Percentiles rank a stretch among this genome's conserved stretches.
Conservation (phyloP, 257 asterid genomes). For the Scutellaria baicalensis region DNA sequence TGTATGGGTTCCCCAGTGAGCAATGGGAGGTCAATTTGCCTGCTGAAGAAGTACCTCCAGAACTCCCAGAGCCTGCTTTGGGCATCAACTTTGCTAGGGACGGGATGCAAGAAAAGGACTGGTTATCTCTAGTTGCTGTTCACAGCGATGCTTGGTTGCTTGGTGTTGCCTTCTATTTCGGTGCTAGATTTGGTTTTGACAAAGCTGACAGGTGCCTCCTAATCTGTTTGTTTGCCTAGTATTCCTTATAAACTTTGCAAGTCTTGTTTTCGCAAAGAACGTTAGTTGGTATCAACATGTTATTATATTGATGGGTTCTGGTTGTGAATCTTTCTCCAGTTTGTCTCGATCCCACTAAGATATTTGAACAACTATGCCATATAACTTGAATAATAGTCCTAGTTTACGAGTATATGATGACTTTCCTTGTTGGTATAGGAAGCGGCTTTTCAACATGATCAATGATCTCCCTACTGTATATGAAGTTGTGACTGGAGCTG, state of each 20-base stretch:
- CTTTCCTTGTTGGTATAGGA: slow-evolving; percentile 38
- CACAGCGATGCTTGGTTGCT: slow-evolving; percentile 70
- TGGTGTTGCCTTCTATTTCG: slow-evolving; percentile 48
- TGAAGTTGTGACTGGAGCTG: slow-evolving; percentile 69
- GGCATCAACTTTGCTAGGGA: slow-evolving; percentile 68
- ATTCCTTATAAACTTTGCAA: background rate
- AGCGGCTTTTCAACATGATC: slow-evolving; percentile 68
- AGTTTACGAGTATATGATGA: background rate
- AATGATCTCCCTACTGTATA: slow-evolving; percentile 69
- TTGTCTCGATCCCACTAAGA: background rate
- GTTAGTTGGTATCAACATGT: background rate
- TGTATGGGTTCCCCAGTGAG: slow-evolving; percentile 53
- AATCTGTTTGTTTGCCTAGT: background rate
- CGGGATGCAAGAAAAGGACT: slow-evolving; percentile 57
- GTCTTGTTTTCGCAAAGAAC: background rate
- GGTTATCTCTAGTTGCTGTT: slow-evolving; percentile 58
- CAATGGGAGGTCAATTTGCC: slow-evolving; percentile 63
- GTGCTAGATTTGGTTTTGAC: slow-evolving; percentile 55
- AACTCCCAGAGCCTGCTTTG: slow-evolving; percentile 63
- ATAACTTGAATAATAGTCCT: background rate
- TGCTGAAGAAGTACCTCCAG: slow-evolving; percentile 64
- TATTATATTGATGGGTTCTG: background rate
- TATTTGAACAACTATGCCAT: background rate
- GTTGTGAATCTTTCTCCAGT: background rate
- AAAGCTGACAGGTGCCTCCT: slow-evolving; percentile 43